phyloP scores from a whole-genome alignment of 164 flowering plant species.

The Nelumbo lutea region DNA sequence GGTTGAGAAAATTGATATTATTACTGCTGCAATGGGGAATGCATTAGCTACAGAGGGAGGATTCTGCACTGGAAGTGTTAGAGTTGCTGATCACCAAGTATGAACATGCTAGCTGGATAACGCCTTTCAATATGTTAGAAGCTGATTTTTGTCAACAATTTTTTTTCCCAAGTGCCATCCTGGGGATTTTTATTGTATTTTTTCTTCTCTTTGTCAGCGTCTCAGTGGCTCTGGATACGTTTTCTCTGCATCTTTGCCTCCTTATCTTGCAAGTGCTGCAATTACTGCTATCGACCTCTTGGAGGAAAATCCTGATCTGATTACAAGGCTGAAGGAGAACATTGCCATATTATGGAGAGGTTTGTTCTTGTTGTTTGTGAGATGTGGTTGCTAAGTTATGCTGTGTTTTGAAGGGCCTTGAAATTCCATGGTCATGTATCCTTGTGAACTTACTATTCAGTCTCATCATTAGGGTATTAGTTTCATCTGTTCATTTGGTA shows the following conservation, averaged over 20 bases:
- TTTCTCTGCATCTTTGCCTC: conserved; percentile 99
- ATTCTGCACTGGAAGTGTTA: conserved; percentile 92
- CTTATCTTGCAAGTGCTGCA: conserved; percentile 80
- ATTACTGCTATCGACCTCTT: conserved; percentile 29
- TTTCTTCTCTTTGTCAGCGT: conserved; percentile 45
- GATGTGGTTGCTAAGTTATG: background rate
- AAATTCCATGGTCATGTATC: background rate
- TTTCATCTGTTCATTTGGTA: background rate
- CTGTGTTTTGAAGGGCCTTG: background rate
- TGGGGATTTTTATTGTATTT: background rate
- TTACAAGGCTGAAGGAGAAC: conserved; percentile 38
- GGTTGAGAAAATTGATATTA: conserved; percentile 90
- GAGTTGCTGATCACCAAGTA: conserved; percentile 96
- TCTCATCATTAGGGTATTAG: background rate
- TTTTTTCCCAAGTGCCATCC: no score
- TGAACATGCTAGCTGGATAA: conserved; percentile 1
- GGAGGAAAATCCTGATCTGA: conserved; percentile 29
- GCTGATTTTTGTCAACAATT: background rate
- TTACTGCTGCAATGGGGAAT: conserved; percentile 97
- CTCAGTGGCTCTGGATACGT: conserved; percentile 95
- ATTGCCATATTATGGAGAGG: conserved; percentile 66
- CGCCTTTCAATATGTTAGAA: background rate
- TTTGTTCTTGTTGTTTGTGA: conserved; percentile 21
- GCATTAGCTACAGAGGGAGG: conserved; percentile 95
- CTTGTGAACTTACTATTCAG: background rate